phyloP scores from a whole-genome alignment of 495 filamentous ascomycete genomes.

The Sordaria brevicollis region DNA sequence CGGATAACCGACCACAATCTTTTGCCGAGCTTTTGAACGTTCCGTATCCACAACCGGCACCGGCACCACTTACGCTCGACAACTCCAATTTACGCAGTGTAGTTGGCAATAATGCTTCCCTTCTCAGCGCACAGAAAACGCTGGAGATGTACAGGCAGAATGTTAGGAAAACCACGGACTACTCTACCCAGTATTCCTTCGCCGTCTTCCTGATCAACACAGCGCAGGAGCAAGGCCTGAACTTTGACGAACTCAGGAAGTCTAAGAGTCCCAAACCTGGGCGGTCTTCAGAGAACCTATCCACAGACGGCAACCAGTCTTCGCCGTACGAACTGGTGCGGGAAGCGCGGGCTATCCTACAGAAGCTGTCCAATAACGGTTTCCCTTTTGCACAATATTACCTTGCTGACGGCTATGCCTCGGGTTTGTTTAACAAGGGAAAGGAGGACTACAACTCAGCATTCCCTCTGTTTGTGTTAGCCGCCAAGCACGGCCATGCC shows the following conservation, averaged over 20 bases:
- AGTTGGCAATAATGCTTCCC: constrained; percentile 81
- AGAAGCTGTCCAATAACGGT: constrained; percentile 71
- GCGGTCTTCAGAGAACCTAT: constrained; percentile 27
- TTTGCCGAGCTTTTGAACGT: constrained; percentile 82
- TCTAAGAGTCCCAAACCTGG: constrained; percentile 32
- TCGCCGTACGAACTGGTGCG: constrained; percentile 58
- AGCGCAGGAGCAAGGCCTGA: constrained; percentile 55
- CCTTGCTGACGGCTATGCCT: constrained; percentile 85
- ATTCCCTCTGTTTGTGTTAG: constrained; percentile 83
- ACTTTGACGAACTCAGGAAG: constrained; percentile 26
- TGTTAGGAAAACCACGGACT: constrained; percentile 91
- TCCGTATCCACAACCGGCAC: constrained; percentile 78
- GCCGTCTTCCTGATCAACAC: constrained; percentile 85
- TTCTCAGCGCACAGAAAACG: constrained; percentile 82
- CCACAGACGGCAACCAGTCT: constrained; percentile 33
- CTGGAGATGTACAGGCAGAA: constrained; percentile 96
- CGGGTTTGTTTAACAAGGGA: constrained; percentile 87
- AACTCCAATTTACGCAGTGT: constrained; percentile 63
- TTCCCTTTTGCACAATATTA: constrained; percentile 98
- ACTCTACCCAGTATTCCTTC: constrained; percentile 84
- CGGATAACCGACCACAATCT: constrained; percentile 67
- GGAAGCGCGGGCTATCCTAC: constrained; percentile 85
- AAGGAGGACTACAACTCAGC: constrained; percentile 83
- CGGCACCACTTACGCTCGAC: constrained; percentile 61
- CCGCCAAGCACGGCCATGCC: constrained; percentile 94